Percentiles rank a stretch among this genome's conserved stretches.
These are phyloP conservation scores for Chytriomyces hyalinus DNA, from an alignment of 192 early-diverging fungal species.

Conservation along the genomic window DNA sequence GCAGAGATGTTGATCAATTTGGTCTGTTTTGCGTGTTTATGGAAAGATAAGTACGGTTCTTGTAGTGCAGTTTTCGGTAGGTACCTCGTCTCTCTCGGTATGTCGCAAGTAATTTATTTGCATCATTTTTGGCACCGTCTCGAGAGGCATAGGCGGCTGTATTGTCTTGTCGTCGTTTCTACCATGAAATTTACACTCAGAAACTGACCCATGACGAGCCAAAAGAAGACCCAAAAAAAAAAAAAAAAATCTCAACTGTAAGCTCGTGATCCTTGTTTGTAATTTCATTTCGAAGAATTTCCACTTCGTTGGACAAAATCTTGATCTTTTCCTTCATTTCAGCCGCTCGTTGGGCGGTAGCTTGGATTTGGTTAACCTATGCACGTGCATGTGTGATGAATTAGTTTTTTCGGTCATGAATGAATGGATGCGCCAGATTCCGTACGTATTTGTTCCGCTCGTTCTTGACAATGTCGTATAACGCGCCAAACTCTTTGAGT, in stretches of 20 bases:
- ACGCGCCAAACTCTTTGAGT: slow-evolving; percentile 60
- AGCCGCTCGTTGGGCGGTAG: slow-evolving; percentile 60
- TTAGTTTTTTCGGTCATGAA: slow-evolving; percentile 2
- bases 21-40: slow-evolving; percentile 45
- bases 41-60: background rate
- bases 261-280: slow-evolving; percentile 63
- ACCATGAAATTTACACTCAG: background rate
- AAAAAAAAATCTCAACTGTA: slow-evolving; percentile 36
- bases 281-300: slow-evolving; percentile 66
- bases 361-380: slow-evolving; percentile 64
- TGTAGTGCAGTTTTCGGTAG: background rate
- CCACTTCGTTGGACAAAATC: slow-evolving; percentile 68
- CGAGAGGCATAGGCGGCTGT: slow-evolving; percentile 58
- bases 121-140: slow-evolving; percentile 66
- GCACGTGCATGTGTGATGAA: background rate
- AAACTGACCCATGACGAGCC: background rate
- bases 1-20: slow-evolving; percentile 65
- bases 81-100: slow-evolving; percentile 59
- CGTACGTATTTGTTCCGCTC: slow-evolving; percentile 69
- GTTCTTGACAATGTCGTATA: slow-evolving; percentile 68
- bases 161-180: slow-evolving; percentile 63
- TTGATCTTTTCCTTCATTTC: slow-evolving; percentile 73
- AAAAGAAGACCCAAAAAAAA: too few relatives aligned
- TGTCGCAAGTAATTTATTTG: slow-evolving; percentile 59
- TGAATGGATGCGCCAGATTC: background rate